phyloP scores from a whole-genome alignment of 148 eudicot genomes.

The Rhododendron griersonianum region DNA sequence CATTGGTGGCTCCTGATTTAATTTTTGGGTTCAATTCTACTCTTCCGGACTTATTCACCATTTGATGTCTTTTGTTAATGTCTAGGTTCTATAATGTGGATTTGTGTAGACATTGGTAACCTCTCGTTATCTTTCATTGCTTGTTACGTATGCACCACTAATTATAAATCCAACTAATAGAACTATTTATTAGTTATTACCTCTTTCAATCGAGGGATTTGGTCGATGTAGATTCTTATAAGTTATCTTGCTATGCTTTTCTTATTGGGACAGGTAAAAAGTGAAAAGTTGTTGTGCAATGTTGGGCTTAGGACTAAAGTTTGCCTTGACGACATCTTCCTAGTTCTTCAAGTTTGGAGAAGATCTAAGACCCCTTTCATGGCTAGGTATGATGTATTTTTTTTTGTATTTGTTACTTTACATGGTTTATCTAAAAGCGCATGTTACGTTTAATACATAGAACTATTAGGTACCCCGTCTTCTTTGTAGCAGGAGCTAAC shows the following conservation, averaged over 20 bases:
- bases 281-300: slow-evolving; percentile 47
- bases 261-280: slow-evolving; percentile 52
- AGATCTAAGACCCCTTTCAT: slow-evolving; percentile 41
- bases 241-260: slow-evolving; percentile 7
- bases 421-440: neutral
- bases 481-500: neutral
- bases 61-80: neutral
- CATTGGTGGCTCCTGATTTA: neutral
- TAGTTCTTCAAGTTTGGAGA: slow-evolving; percentile 62
- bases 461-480: neutral
- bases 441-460: neutral
- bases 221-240: neutral
- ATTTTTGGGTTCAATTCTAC: neutral
- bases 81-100: neutral
- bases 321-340: slow-evolving; percentile 58
- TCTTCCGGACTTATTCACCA: neutral
- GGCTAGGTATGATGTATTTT: slow-evolving; percentile 53
- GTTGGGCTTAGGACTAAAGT: slow-evolving; percentile 78
- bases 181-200: neutral
- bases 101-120: neutral
- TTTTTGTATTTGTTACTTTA: neutral
- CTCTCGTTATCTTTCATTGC: neutral
- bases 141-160: neutral
- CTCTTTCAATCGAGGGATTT: neutral
- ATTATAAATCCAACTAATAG: neutral